These are phyloP conservation scores for Chrysanthemum lavandulifolium DNA, from an alignment of 129 eudicot species.

Conservation along the genomic window DNA sequence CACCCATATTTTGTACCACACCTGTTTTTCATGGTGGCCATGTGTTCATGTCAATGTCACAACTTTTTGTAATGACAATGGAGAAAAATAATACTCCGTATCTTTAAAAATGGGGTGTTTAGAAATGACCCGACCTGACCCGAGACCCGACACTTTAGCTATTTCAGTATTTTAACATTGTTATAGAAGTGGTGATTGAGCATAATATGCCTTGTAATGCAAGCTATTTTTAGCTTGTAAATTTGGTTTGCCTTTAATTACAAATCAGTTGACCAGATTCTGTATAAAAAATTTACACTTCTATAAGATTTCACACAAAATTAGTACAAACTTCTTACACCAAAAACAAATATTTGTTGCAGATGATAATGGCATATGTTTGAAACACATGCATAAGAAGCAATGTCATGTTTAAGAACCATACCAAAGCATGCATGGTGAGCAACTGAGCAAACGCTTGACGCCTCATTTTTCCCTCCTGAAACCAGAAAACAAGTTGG, in stretches of 20 bases:
- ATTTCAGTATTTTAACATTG: background rate
- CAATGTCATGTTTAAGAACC: background rate
- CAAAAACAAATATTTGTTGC: background rate
- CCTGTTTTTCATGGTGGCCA: constrained; percentile 15
- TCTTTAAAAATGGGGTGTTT: constrained; percentile 3
- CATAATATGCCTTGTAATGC: background rate
- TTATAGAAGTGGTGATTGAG: background rate
- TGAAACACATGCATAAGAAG: too few relatives aligned
- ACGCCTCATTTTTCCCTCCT: constrained; percentile 99
- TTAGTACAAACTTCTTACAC: background rate
- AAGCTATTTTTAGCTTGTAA: constrained; percentile 35
- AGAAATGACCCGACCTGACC: background rate
- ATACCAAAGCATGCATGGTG: constrained; percentile 10
- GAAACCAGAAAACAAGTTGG: constrained; percentile 17
- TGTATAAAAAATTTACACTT: constrained; percentile 30
- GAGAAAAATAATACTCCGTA: background rate
- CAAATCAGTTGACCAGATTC: constrained; percentile 71
- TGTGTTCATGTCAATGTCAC: constrained; percentile 16
- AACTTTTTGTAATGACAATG: background rate
- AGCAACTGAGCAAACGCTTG: constrained; percentile 50
- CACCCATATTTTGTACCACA: constrained; percentile 27
- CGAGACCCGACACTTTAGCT: background rate
- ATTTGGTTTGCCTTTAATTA: constrained; percentile 84
- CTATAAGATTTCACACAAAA: background rate
- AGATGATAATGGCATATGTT: background rate